phyloP scores from a whole-genome alignment of 2,329 filamentous ascomycete genomes.

The Ceratocystis lukuohia region DNA sequence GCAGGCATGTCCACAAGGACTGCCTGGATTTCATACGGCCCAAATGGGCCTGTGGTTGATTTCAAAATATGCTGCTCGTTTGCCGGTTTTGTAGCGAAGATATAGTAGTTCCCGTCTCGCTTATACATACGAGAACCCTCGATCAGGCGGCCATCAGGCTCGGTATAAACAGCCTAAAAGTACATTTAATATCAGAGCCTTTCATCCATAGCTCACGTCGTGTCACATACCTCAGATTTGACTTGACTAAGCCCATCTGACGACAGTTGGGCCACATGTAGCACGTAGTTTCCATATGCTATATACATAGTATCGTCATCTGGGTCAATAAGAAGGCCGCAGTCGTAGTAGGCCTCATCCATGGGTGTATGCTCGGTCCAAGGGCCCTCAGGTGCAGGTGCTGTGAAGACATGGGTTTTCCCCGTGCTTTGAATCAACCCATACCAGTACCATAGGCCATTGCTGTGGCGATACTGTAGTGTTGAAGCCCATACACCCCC shows the following conservation, averaged over 20 bases:
- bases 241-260: conserved; percentile 28
- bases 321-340: conserved; percentile 43
- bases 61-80: conserved; percentile 36
- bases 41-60: conserved; percentile 34
- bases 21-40: conserved; percentile 36
- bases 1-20: conserved; percentile 32
- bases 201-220: conserved; percentile 22
- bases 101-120: conserved; percentile 32
- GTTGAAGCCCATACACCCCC: conserved; percentile 15
- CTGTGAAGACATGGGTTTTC: conserved; percentile 23
- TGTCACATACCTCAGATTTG: conserved; percentile 23
- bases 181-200: conserved; percentile 22
- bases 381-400: conserved; percentile 20
- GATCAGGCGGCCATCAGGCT: conserved; percentile 22
- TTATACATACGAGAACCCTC: conserved; percentile 33
- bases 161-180: conserved; percentile 21
- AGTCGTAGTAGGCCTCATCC: conserved; percentile 37
- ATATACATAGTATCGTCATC: conserved; percentile 42
- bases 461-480: conserved; percentile 14
- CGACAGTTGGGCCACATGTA: conserved; percentile 38
- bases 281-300: conserved; percentile 29
- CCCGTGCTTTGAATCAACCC: conserved; percentile 21
- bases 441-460: conserved; percentile 20
- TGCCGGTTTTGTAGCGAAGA: conserved; percentile 37
- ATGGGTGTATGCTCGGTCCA: conserved; percentile 24